These are phyloP conservation scores for Danielia reshetovae DNA, from an alignment of 805 yeast species.

Conservation along the genomic window DNA sequence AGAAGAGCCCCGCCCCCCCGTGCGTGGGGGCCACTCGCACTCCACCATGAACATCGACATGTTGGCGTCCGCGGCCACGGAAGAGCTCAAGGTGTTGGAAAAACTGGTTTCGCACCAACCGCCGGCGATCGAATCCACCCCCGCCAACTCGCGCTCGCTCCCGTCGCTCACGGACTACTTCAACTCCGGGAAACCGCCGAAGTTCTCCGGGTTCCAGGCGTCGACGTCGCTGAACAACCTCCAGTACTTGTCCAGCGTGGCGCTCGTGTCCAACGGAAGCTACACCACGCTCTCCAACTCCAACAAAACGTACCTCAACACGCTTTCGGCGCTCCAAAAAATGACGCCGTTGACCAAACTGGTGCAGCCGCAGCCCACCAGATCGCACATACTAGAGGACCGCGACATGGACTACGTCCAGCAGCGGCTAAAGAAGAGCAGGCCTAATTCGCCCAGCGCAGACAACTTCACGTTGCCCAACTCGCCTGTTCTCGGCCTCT, in stretches of 20 bases:
- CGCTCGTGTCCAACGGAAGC: constrained; percentile 23
- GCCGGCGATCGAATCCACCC: constrained; percentile 6
- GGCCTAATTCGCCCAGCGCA: constrained; percentile 46
- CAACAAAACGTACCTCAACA: constrained; percentile 20
- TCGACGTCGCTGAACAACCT: constrained; percentile 18
- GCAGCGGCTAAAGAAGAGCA: constrained; percentile 41
- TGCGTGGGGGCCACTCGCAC: background rate
- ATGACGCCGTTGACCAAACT: constrained; percentile 45
- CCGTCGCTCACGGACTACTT: constrained; percentile 53
- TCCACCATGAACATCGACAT: constrained; percentile 44
- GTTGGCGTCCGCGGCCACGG: constrained; percentile 52
- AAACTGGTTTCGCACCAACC: constrained; percentile 11
- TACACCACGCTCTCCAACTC: constrained; percentile 27
- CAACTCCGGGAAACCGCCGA: constrained; percentile 10
- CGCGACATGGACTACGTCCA: constrained; percentile 47
- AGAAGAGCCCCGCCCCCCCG: constrained; percentile 6
- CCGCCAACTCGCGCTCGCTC: constrained; percentile 43
- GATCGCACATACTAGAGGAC: constrained; percentile 31
- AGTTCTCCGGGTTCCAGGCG: constrained; percentile 10
- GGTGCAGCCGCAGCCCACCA: constrained; percentile 15
- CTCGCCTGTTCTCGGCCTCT: constrained; percentile 40
- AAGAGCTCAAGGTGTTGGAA: constrained; percentile 45
- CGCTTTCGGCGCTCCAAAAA: constrained; percentile 51
- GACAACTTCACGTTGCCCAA: constrained; percentile 38
- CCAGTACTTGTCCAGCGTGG: constrained; percentile 39